A percentile compares a stretch with the other conserved stretches of the same genome.
phyloP scores from a whole-genome alignment of 2,329 filamentous ascomycete genomes.

The Diaporthe citrichinensis region DNA sequence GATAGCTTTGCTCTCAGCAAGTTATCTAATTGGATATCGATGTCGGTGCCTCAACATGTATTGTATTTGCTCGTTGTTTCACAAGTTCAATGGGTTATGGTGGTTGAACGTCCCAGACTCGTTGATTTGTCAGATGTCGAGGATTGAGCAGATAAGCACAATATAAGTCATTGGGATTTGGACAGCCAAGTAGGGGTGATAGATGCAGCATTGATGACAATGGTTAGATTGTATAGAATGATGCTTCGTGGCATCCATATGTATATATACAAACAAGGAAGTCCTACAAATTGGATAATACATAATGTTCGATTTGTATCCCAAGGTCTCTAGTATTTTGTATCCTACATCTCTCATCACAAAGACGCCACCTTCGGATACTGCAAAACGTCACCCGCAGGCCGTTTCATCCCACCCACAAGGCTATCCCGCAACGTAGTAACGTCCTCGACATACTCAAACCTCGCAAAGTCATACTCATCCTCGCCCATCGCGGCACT shows the following conservation, averaged over 20 bases:
- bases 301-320: neutral
- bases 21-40: too few relatives aligned
- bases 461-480: conserved; percentile 32
- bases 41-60: too few relatives aligned
- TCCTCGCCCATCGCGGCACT: neutral
- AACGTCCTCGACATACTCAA: conserved; percentile 35
- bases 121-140: neutral
- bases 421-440: conserved; percentile 10
- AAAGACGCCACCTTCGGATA: conserved; percentile 5
- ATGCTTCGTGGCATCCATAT: neutral
- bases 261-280: neutral
- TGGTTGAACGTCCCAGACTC: neutral
- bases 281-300: neutral
- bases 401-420: neutral
- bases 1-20: too few relatives aligned
- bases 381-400: neutral
- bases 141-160: neutral
- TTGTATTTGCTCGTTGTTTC: too few relatives aligned
- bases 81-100: neutral
- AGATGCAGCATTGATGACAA: neutral
- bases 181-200: neutral
- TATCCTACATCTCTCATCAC: neutral
- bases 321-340: neutral
- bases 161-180: neutral
- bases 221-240: neutral